phyloP scores from a whole-genome alignment of 2,329 filamentous ascomycete species.

The Sphaceloma murrayae region DNA sequence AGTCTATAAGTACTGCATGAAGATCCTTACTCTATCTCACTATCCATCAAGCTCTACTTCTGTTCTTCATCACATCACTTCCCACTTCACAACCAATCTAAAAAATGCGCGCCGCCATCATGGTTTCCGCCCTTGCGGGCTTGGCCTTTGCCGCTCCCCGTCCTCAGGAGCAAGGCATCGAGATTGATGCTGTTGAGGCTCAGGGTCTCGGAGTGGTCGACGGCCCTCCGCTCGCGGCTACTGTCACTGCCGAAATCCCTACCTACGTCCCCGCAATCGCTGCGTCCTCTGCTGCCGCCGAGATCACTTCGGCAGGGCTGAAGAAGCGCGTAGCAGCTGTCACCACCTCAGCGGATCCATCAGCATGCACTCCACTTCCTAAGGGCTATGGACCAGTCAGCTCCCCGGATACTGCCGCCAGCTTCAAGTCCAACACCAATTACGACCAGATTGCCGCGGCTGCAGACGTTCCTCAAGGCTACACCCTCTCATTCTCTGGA shows the following conservation, averaged over 20 bases:
- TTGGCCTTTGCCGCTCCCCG: conserved; percentile 3
- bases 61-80: neutral
- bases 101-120: conserved; percentile 7
- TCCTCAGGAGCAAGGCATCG: conserved; percentile 21
- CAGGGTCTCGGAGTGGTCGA: conserved; percentile 17
- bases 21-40: conserved; percentile 2
- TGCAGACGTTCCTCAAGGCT: conserved; percentile 25
- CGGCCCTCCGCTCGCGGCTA: conserved; percentile 16
- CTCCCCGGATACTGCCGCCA: conserved; percentile 28
- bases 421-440: conserved; percentile 23
- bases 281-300: conserved; percentile 12
- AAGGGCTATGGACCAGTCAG: conserved; percentile 20
- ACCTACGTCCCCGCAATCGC: conserved; percentile 15
- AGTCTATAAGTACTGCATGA: conserved; percentile 14
- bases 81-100: no score
- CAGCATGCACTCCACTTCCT: conserved; percentile 21
- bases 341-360: conserved; percentile 13
- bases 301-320: no score
- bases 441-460: conserved; percentile 22
- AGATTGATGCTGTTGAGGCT: conserved; percentile 21
- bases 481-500: conserved; percentile 23
- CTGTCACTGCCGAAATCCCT: conserved; percentile 10
- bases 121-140: conserved; percentile 7
- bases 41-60: neutral
- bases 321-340: no score